Percentiles rank a stretch among this genome's conserved stretches.
phyloP scores from a whole-genome alignment of 768 basidiomycete genomes.

The Lyophyllum shimeji region DNA sequence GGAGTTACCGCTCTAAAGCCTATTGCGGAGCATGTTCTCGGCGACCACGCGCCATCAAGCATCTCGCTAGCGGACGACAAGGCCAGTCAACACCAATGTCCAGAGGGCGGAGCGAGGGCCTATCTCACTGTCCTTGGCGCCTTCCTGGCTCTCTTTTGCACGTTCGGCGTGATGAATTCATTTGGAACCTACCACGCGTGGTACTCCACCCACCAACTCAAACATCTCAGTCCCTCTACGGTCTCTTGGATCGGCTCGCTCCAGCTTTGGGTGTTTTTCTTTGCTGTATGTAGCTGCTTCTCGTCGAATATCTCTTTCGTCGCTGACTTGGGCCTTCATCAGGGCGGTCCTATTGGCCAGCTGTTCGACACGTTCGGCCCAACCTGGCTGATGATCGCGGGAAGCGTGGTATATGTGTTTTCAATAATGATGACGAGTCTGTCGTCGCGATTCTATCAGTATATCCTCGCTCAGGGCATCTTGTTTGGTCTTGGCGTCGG shows the following conservation, averaged over 20 bases:
- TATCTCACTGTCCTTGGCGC: slow-evolving; percentile 61
- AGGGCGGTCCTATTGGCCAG: slow-evolving; percentile 65
- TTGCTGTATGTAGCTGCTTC: slow-evolving; percentile 46
- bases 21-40: neutral
- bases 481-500: slow-evolving; percentile 67
- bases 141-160: slow-evolving; percentile 64
- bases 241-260: slow-evolving; percentile 74
- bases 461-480: slow-evolving; percentile 60
- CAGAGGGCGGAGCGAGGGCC: slow-evolving; percentile 33
- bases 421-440: slow-evolving; percentile 65
- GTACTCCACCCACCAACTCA: slow-evolving; percentile 62
- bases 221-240: slow-evolving; percentile 45
- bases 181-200: slow-evolving; percentile 74
- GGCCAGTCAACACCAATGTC: slow-evolving; percentile 9
- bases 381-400: slow-evolving; percentile 47
- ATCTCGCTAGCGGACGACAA: slow-evolving; percentile 5
- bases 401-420: slow-evolving; percentile 45
- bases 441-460: slow-evolving; percentile 57
- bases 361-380: slow-evolving; percentile 64
- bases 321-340: slow-evolving; percentile 1
- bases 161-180: slow-evolving; percentile 70
- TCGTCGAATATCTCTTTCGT: neutral
- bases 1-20: slow-evolving; percentile 2
- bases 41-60: slow-evolving; percentile 3
- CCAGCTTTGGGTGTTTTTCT: slow-evolving; percentile 70